Conservation (phyloP, 2,329 filamentous ascomycete species). For the Chalara sp. region DNA sequence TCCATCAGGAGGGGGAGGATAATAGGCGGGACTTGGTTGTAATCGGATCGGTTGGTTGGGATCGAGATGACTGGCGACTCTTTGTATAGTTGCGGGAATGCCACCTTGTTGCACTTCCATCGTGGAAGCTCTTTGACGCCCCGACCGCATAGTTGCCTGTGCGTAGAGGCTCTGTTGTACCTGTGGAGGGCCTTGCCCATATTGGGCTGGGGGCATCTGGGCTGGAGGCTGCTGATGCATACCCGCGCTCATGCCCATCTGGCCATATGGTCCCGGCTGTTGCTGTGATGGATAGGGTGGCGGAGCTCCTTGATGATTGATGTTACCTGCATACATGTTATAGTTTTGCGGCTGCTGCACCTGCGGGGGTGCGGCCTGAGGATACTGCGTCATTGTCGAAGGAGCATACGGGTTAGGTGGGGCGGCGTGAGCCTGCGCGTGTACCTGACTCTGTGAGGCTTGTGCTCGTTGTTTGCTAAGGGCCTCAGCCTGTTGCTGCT, state of each 20-base stretch:
- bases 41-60: slow-evolving; percentile 89
- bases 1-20: slow-evolving; percentile 84
- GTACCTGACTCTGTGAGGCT: slow-evolving; percentile 49
- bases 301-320: slow-evolving; percentile 49
- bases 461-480: slow-evolving; percentile 85
- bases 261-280: slow-evolving; percentile 54
- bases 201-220: slow-evolving; percentile 60
- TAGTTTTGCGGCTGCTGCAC: slow-evolving; percentile 59
- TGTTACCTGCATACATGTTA: slow-evolving; percentile 67
- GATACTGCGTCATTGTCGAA: slow-evolving; percentile 4
- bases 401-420: slow-evolving; percentile 40
- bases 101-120: slow-evolving; percentile 94
- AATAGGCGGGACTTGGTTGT: slow-evolving; percentile 95
- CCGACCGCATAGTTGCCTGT: slow-evolving; percentile 69
- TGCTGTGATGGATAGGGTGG: slow-evolving; percentile 74
- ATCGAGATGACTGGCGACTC: slow-evolving; percentile 92
- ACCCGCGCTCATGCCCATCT: slow-evolving; percentile 61
- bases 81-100: slow-evolving; percentile 85
- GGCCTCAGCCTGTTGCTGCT: slow-evolving; percentile 92
- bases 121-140: slow-evolving; percentile 84
- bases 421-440: slow-evolving; percentile 49
- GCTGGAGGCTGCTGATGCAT: slow-evolving; percentile 56
- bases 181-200: slow-evolving; percentile 42
- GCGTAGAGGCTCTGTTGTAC: slow-evolving; percentile 61
- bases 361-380: slow-evolving; percentile 51